phyloP scores from a whole-genome alignment of 1,284 basidiomycete species.

The Agaricales sp. region DNA sequence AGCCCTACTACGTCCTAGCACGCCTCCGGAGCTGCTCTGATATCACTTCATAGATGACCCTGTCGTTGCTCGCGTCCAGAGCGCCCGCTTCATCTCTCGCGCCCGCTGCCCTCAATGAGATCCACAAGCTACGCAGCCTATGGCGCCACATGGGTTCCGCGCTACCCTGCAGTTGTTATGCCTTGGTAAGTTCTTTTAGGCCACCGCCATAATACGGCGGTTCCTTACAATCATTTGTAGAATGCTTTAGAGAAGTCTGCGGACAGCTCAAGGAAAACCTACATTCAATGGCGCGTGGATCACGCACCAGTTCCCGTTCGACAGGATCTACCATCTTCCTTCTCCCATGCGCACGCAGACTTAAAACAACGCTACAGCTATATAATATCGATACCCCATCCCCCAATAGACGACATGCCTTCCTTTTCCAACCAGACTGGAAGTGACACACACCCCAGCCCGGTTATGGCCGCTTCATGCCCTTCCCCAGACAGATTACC shows the following conservation, averaged over 20 bases:
- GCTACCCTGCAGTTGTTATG: conserved; percentile 37
- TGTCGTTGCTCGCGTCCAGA: conserved; percentile 47
- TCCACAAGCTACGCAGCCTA: conserved; percentile 35
- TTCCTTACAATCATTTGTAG: conserved; percentile 16
- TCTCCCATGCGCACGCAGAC: conserved; percentile 21
- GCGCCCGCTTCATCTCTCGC: conserved; percentile 40
- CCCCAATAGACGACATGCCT: not conserved
- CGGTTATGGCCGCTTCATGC: not conserved
- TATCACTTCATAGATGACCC: conserved; percentile 40
- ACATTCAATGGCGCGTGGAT: conserved; percentile 20
- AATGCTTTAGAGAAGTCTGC: conserved; percentile 38
- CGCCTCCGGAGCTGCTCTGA: conserved; percentile 1
- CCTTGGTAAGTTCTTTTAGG: conserved; percentile 28
- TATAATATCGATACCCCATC: conserved; percentile 15
- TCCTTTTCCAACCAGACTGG: not conserved
- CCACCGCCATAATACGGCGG: not conserved
- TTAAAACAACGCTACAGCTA: conserved; percentile 23
- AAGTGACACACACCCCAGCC: too few species aligned
- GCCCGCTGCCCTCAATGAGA: conserved; percentile 38
- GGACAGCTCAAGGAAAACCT: conserved; percentile 31
- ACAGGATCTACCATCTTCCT: conserved; percentile 17
- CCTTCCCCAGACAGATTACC: not conserved
- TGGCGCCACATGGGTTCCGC: conserved; percentile 36
- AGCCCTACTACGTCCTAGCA: conserved; percentile 18
- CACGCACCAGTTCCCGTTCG: conserved; percentile 15